phyloP scores from a whole-genome alignment of 257 asterid genomes.

The Solanum gracilifrons region DNA sequence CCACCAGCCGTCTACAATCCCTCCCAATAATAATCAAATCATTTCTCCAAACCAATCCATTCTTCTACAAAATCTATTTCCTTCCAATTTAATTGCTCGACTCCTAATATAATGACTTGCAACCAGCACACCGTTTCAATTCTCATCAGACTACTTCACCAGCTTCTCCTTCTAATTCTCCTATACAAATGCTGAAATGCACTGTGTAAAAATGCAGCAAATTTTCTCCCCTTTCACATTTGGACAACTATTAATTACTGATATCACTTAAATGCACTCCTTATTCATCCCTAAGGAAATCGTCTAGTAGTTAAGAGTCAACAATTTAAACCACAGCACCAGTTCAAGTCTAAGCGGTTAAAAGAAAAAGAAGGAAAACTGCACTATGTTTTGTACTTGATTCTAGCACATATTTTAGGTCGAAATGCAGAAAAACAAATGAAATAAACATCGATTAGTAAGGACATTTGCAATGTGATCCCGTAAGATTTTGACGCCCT shows the following conservation, averaged over 20 bases:
- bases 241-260: neutral
- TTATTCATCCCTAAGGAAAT: neutral
- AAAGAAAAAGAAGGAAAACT: neutral
- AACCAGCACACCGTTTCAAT: neutral
- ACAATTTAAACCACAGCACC: neutral
- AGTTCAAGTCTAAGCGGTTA: neutral
- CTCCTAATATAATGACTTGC: neutral
- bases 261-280: neutral
- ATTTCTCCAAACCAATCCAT: neutral
- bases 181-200: neutral
- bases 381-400: neutral
- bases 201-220: neutral
- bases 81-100: neutral
- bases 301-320: neutral
- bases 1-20: neutral
- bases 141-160: neutral
- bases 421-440: neutral
- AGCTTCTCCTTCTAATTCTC: neutral
- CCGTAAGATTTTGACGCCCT: neutral
- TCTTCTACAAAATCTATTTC: neutral
- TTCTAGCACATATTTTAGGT: neutral
- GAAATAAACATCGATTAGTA: neutral
- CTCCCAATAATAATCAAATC: neutral
- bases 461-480: neutral
- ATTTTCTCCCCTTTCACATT: neutral